Base-by-base conservation (phyloP, 2,329 filamentous ascomycete species). In the Colletotrichum paranaense region DNA sequence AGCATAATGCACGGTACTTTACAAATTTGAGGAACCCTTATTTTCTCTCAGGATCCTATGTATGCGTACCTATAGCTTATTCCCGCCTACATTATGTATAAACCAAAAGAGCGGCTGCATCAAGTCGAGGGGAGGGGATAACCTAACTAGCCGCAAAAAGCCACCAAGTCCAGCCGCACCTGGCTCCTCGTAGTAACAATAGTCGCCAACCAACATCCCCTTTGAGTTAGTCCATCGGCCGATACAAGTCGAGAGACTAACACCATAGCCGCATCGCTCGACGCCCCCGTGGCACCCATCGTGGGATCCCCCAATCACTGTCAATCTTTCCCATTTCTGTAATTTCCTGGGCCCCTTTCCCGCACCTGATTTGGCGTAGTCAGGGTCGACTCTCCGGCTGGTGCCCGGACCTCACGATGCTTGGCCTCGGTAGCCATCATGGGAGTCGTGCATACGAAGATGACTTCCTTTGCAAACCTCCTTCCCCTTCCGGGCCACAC, bases 311-410 rank as follows among this genome's bases (percentile, higher is more conserved):
- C 67, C 63, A 74, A 75, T 75, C 72, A 71, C 9, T 53, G 63
- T 52, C 68, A 70, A 74, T 66, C 59, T 6, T 49, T 59, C n/a
- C 38, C 67, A 22, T 59, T 68, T 62, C 65, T 68, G 67, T 60
- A 75, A 75, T 75, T 72, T 74, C 59, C 71, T 46, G n/a, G 5
- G 26, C 63, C 49, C 62, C 72, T 71, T 67, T 62, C 22, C 52
- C 57, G 62, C 63, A 63, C 22, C 62, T 72, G 38, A 59, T 32
- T 63, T 49, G 26, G 69, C 38, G 46, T 56, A 71, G 26, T 14
- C n/a, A 55, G 30, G 53, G 24, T 58, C n/a, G 35, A 11, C 32
- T 55, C 68, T 59, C 52, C 62, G 62, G 30, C 30, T 55, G 62
- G 26, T 70, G 55, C 60, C 56, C 67, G 67, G 70, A 57, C 70